These are phyloP conservation scores for Pseudozyma flocculosa DNA, from an alignment of 1,284 basidiomycete genomes.

Conservation along the genomic window DNA sequence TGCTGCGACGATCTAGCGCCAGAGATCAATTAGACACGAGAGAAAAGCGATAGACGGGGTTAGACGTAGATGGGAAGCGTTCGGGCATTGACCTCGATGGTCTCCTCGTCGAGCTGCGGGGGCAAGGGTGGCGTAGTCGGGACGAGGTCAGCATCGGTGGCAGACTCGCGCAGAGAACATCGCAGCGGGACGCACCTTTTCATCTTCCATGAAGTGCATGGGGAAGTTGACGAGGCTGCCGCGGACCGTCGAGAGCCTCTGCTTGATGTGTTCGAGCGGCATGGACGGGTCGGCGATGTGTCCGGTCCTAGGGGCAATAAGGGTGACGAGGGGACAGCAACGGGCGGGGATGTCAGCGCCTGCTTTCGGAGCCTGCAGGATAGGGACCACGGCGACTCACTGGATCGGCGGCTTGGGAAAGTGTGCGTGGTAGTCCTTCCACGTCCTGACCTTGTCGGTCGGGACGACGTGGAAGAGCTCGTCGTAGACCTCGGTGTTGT, in stretches of 20 bases:
- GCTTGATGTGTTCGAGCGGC: conserved; percentile 70
- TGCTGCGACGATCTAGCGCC: too few relatives aligned
- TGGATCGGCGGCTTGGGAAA: conserved; percentile 68
- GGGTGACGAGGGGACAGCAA: too few relatives aligned
- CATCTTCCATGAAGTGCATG: conserved; percentile 67
- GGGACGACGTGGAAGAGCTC: conserved; percentile 82
- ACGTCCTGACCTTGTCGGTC: conserved; percentile 69
- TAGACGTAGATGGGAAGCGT: conserved; percentile 10
- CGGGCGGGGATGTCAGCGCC: too few relatives aligned
- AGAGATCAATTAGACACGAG: too few relatives aligned
- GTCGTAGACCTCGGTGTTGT: conserved; percentile 76
- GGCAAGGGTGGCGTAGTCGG: too few relatives aligned
- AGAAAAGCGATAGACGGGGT: too few relatives aligned
- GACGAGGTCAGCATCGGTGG: too few relatives aligned
- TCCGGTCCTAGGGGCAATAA: too few relatives aligned
- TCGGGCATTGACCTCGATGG: conserved; percentile 13
- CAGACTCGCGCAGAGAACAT: too few relatives aligned
- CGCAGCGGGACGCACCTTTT: too few relatives aligned
- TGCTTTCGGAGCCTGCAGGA: too few relatives aligned
- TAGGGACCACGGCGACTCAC: not conserved
- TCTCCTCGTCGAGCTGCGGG: conserved; percentile 68
- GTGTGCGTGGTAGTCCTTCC: conserved; percentile 61
- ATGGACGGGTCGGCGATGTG: conserved; percentile 73
- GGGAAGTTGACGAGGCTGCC: conserved; percentile 63
- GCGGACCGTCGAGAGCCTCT: conserved; percentile 68